Percentiles rank a stretch among this genome's conserved stretches.
These are phyloP conservation scores for Dactylellina leptospora DNA, from an alignment of 2,329 filamentous ascomycete species.

Conservation along the genomic window DNA sequence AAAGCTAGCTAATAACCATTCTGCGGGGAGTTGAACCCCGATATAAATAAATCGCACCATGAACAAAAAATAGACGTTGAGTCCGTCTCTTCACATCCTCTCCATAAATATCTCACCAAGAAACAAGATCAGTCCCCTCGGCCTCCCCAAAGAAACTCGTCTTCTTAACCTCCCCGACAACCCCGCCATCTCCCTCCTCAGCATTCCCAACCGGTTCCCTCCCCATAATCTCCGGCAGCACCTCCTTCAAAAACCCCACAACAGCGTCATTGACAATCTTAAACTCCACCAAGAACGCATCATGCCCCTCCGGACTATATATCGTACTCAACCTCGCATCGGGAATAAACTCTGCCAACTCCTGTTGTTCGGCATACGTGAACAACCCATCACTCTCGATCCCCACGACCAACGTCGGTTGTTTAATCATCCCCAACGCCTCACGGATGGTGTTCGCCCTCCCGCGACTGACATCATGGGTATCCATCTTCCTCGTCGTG, in stretches of 20 bases:
- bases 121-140: constrained; percentile 39
- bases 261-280: constrained; percentile 94
- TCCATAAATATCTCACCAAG: constrained; percentile 18
- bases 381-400: constrained; percentile 97
- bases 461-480: constrained; percentile 88
- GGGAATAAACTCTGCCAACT: constrained; percentile 82
- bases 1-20: no score
- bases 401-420: constrained; percentile 88
- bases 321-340: constrained; percentile 83
- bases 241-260: constrained; percentile 80
- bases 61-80: constrained; percentile 13
- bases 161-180: constrained; percentile 47
- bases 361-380: constrained; percentile 94
- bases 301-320: constrained; percentile 92
- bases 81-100: no score
- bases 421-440: constrained; percentile 81
- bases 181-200: constrained; percentile 10
- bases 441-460: constrained; percentile 73
- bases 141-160: constrained; percentile 50
- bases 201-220: constrained; percentile 59
- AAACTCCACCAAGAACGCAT: constrained; percentile 95
- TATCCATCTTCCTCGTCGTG: constrained; percentile 96
- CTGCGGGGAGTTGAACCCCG: constrained; percentile 1
- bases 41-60: not conserved
- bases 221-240: constrained; percentile 87